Evolutionary conservation across 345 rosid species (phyloP).

Genomic region (Citrus australasica): DNA sequence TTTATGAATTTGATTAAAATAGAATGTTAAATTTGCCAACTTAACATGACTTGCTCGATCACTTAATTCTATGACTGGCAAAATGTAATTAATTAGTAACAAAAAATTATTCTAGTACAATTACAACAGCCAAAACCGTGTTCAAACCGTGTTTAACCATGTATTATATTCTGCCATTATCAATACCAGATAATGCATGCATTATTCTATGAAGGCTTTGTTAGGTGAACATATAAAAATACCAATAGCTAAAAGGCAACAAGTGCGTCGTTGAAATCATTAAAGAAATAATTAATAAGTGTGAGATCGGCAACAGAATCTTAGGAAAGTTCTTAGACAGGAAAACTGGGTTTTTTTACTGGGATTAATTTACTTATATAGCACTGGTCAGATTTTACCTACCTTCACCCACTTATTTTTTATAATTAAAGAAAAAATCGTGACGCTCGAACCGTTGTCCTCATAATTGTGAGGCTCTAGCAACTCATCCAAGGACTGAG

Average conservation of each 20-base stretch:
- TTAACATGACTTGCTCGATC: neutral
- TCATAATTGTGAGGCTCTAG: too few relatives aligned
- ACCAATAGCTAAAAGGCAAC: neutral
- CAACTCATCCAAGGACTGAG: too few relatives aligned
- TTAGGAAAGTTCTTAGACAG: too few relatives aligned
- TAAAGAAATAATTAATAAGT: too few relatives aligned
- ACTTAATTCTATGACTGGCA: neutral
- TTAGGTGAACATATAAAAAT: neutral
- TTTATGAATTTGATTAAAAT: neutral
- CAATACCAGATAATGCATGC: neutral
- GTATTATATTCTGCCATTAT: neutral
- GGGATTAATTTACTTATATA: too few relatives aligned
- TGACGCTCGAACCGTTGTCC: rapidly evolving
- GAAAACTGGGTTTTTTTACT: too few relatives aligned
- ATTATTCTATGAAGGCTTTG: too few relatives aligned
- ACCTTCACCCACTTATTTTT: too few relatives aligned
- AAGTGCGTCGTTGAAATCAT: neutral
- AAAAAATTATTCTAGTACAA: neutral
- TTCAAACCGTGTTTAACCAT: neutral
- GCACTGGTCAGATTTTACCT: rapidly evolving
- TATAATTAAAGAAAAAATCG: too few relatives aligned
- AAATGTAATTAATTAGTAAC: too few relatives aligned
- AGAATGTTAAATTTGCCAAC: neutral
- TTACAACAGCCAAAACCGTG: neutral
- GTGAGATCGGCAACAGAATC: too few relatives aligned